Evolutionary conservation across 495 filamentous ascomycete species (phyloP).

Genomic region (Hyaloscypha hepaticicola): DNA sequence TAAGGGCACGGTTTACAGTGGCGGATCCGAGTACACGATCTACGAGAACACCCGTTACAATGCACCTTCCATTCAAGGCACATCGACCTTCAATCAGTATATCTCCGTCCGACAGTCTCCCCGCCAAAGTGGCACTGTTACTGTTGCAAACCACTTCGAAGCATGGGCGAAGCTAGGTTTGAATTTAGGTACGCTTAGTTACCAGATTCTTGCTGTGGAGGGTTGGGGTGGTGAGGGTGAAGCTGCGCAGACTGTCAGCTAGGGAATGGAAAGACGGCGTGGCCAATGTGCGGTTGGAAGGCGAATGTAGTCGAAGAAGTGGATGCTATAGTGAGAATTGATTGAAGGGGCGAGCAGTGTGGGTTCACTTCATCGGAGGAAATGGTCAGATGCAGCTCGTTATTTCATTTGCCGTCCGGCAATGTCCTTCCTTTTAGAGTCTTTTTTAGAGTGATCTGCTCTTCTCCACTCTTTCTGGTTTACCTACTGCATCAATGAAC

Average conservation of each 20-base stretch:
- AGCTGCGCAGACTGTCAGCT: neutral
- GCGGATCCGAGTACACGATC: constrained; percentile 65
- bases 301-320: no score
- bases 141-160: constrained; percentile 15
- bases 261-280: no score
- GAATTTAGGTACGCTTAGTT: constrained; percentile 18
- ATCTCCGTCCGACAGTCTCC: constrained; percentile 7
- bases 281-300: no score
- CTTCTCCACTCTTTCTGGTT: no score
- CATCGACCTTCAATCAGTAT: constrained; percentile 19
- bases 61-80: constrained; percentile 29
- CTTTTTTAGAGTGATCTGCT: no score
- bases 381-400: no score
- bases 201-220: constrained; percentile 19
- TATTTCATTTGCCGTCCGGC: no score
- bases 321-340: no score
- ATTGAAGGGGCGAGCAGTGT: no score
- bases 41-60: constrained; percentile 57
- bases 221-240: constrained; percentile 15
- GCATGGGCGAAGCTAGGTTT: constrained; percentile 16
- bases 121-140: constrained; percentile 19
- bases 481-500: no score
- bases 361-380: no score
- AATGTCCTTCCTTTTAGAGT: no score
- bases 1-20: constrained; percentile 55